Evolutionary conservation across 1,139 yeast genomes (phyloP), one percentile per base, ranked within the genome.

Genomic region (Kodamaea suecica): DNA sequence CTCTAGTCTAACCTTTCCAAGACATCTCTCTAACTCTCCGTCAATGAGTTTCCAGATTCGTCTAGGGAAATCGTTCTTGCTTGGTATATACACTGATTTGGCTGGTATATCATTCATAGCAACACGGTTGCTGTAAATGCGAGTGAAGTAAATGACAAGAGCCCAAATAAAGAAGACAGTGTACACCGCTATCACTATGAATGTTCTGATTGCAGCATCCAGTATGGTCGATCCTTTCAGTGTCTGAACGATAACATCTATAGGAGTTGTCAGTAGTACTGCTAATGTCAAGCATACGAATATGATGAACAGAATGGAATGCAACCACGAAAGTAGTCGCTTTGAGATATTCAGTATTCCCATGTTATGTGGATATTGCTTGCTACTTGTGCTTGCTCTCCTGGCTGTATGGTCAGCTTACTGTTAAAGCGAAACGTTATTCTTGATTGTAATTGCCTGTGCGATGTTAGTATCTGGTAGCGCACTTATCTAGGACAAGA

Each of bases 31-130:
- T 49, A 57, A 73, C 55, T 49, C 77, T 63, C 36, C 54, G 46
- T 41, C 70, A 45, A 47, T 56, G 59, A 59, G 35, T 37, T 51
- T 38, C 60, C 69, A 55, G 58, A 74, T 61, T 20, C 61, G 61
- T 13, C 54, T 52, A 0, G 92, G 87, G 35, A 84, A 61, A 53
- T 86, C 95, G 27, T 70, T 71, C 16, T 71, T 64, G 17, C 79
- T 75, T 0, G 95, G 94, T 14, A 87, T 68, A 53, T 85, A 87
- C 15, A 63, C 57, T 7, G 71, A 60, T 31, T 77, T 65, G 40
- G 78, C 69, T 0, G 97, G 97, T 13, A 88, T 84, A 44, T 83
- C 94, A 39, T 78, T 77, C 48, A 88, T 55, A 17, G 82, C 63
- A 29, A 77, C 68, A 39, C 81, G 66, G 33, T 74, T 70, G 28